Conservation (phyloP, 176 grass and related monocot species). For the Tillandsia fasciculata region DNA sequence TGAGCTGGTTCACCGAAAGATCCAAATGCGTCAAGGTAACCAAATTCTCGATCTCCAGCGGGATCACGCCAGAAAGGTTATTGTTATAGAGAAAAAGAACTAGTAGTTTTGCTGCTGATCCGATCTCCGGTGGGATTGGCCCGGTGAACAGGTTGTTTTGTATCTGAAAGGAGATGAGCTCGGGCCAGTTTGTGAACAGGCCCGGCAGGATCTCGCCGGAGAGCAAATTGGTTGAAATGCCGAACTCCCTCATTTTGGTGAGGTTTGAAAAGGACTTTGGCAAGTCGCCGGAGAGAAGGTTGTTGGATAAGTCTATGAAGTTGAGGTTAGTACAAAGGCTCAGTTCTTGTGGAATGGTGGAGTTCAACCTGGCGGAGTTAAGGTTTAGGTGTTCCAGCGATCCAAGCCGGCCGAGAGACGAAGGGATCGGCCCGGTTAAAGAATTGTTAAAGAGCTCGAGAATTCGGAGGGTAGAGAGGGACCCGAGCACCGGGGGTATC, state of each 20-base stretch:
- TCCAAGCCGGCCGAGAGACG: constrained; percentile 41
- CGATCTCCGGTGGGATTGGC: constrained; percentile 32
- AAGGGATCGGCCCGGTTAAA: constrained; percentile 39
- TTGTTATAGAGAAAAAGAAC: constrained; percentile 39
- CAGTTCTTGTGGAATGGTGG: constrained; percentile 47
- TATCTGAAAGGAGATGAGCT: constrained; percentile 51
- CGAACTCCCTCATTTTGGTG: constrained; percentile 39
- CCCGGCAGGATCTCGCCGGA: constrained; percentile 35
- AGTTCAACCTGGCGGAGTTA: constrained; percentile 30
- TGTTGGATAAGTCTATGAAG: constrained; percentile 35
- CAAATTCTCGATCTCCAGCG: constrained; percentile 43
- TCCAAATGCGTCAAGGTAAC: constrained; percentile 31
- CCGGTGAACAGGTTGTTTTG: constrained; percentile 44
- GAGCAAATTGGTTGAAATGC: constrained; percentile 63
- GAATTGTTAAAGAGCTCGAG: constrained; percentile 47
- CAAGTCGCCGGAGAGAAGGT: constrained; percentile 36
- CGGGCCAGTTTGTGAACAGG: constrained; percentile 56
- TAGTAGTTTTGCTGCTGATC: constrained; percentile 26
- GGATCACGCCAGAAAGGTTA: constrained; percentile 41
- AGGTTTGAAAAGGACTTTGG: constrained; percentile 34
- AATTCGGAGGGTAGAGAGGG: constrained; percentile 25
- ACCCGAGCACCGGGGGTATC: constrained; percentile 35
- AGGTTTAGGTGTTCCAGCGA: constrained; percentile 42
- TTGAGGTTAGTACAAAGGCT: constrained; percentile 44
- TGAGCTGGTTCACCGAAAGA: constrained; percentile 36